Conservation (phyloP, 225 moss, liverwort and hornwort species). For the Climacium dendroides region DNA sequence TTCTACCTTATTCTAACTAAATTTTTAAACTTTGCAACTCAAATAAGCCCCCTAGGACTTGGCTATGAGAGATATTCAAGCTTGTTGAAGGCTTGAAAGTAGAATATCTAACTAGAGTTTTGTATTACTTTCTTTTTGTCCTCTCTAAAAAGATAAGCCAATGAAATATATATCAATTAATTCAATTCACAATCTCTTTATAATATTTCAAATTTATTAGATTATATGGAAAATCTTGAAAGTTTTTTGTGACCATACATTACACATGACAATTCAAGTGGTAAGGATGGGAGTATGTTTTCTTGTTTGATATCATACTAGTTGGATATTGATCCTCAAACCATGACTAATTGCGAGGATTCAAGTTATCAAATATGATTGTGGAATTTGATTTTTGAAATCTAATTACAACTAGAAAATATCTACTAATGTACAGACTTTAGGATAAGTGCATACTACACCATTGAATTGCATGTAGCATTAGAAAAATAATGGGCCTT, state of each 20-base stretch:
- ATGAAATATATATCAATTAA: not conserved
- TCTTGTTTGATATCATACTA: not conserved
- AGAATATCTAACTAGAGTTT: not conserved
- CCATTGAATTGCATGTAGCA: not conserved
- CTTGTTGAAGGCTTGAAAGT: not conserved
- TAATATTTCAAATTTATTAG: not conserved
- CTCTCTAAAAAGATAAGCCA: not conserved
- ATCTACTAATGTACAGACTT: not conserved
- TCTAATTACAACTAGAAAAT: not conserved
- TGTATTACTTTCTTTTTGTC: not conserved
- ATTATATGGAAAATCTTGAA: not conserved
- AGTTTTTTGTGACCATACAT: not conserved
- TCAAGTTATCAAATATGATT: not conserved
- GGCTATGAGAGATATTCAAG: not conserved
- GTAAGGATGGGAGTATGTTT: not conserved
- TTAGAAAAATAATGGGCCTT: too few species aligned
- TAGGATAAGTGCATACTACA: not conserved
- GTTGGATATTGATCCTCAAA: not conserved
- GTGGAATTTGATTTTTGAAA: not conserved
- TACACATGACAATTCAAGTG: not conserved
- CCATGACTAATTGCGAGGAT: rapidly evolving
- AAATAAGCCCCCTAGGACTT: not conserved
- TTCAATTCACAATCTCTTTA: not conserved
- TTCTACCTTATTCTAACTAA: not conserved
- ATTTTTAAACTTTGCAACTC: not conserved